Evolutionary conservation across 2,329 filamentous ascomycete genomes (phyloP), one percentile per base, ranked within the genome.

Genomic region (Fusarium odoratissimum): DNA sequence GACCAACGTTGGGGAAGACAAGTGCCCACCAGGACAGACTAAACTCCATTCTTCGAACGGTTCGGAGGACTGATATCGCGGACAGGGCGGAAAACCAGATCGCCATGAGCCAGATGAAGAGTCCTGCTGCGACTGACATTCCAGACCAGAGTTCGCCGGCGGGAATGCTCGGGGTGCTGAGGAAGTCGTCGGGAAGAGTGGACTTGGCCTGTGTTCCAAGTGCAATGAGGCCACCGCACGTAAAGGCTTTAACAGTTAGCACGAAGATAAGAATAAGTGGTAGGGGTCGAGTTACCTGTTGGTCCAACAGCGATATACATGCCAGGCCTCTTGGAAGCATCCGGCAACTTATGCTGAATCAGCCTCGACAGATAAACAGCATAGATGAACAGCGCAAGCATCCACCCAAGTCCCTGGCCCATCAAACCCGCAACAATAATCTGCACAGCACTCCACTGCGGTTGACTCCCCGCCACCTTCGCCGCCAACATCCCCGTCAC

Each of bases 241-340:
- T 69, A 8, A 69, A 69, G 0, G 66, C 66, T 69, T 0, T 0
- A 8, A 5, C 6, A 8, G 4, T 7, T 33, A 69, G n/a, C n/a
- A n/a, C n/a, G n/a, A n/a, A n/a, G n/a, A n/a, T n/a, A n/a, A n/a
- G n/a, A n/a, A n/a, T n/a, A n/a, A n/a, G n/a, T n/a, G n/a, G n/a
- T n/a, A n/a, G n/a, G n/a, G n/a, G n/a, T n/a, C n/a, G n/a, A n/a
- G n/a, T 7, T 33, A 69, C 66, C 66, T 19, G 66, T 69, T 9
- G 66, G 66, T 4, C 66, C 66, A 8, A 69, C 66, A 2, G 66
- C 66, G 8, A 69, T 69, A 3, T 69, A 69, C 66, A 69, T 69
- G 5, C 25, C 64, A 0, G 66, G 66, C 1, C 66, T 52, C 16
- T 69, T 57, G 0, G 44, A 69, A 0, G 64, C 23, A 52, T 11